phyloP scores from a whole-genome alignment of 2,329 filamentous ascomycete genomes.

The Ascochyta rabiei region DNA sequence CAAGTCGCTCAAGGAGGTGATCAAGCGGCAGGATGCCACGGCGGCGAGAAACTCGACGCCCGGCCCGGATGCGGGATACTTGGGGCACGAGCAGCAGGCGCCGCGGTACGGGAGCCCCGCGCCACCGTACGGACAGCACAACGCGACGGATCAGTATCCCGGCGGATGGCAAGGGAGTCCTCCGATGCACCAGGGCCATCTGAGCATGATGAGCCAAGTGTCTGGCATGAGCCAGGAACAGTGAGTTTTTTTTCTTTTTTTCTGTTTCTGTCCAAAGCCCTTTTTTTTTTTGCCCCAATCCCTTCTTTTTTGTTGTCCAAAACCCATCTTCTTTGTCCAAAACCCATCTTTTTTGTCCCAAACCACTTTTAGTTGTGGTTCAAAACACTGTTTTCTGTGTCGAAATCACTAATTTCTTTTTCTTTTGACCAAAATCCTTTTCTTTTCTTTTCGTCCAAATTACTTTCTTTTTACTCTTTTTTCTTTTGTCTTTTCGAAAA shows the following conservation, averaged over 20 bases:
- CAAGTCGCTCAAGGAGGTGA: conserved; percentile 37
- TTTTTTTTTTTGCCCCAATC: too few species aligned
- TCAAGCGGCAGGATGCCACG: conserved; percentile 26
- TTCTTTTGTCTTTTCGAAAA: too few species aligned
- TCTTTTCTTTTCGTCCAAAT: too few species aligned
- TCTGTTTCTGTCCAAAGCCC: background rate
- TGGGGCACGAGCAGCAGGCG: conserved; percentile 7
- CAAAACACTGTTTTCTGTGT: too few species aligned
- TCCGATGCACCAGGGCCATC: conserved; percentile 21
- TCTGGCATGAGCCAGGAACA: conserved; percentile 29
- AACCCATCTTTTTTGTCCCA: too few species aligned
- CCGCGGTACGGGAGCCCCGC: conserved; percentile 17
- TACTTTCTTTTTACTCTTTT: too few species aligned
- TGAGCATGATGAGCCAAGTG: conserved; percentile 26
- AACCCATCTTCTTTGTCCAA: too few species aligned
- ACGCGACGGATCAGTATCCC: conserved; percentile 31
- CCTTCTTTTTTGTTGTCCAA: too few species aligned
- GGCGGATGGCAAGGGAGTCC: conserved; percentile 27
- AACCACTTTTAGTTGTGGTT: too few species aligned
- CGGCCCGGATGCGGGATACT: conserved; percentile 10
- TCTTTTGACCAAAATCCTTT: too few species aligned
- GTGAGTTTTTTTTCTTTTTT: conserved; percentile 24
- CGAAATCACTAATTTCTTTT: too few species aligned
- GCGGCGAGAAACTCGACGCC: conserved; percentile 8
- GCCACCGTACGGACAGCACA: conserved; percentile 34